These are phyloP conservation scores for Bombardia bombarda DNA, from an alignment of 495 filamentous ascomycete genomes.

Conservation along the genomic window DNA sequence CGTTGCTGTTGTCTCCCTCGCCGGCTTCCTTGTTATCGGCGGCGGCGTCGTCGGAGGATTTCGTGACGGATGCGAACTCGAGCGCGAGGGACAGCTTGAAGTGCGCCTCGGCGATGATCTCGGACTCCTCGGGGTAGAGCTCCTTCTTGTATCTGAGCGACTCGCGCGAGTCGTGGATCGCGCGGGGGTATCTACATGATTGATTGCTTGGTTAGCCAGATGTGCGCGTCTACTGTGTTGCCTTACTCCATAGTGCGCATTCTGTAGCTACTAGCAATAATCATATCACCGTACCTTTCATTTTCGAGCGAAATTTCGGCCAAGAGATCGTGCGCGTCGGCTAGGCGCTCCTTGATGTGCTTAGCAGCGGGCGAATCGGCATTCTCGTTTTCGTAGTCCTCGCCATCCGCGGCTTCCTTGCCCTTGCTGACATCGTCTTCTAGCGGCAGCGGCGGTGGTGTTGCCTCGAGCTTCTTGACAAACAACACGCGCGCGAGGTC, in stretches of 20 bases:
- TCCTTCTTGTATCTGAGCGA: conserved; percentile 67
- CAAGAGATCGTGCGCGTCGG: conserved; percentile 85
- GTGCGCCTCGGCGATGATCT: conserved; percentile 83
- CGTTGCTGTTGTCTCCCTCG: conserved; percentile 20
- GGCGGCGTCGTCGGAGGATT: conserved; percentile 43
- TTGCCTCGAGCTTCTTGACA: conserved; percentile 42
- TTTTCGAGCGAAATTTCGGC: conserved; percentile 94
- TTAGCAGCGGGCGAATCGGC: conserved; percentile 39
- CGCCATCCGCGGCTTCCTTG: conserved; percentile 45
- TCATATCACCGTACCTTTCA: conserved; percentile 46
- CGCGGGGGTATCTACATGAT: conserved; percentile 56
- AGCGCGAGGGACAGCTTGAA: conserved; percentile 93
- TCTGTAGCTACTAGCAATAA: conserved; percentile 20
- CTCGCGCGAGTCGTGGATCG: conserved; percentile 69
- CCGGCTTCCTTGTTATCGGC: conserved; percentile 25
- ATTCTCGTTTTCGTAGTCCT: conserved; percentile 42
- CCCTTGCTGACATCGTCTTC: conserved; percentile 41
- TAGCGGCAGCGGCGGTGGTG: conserved; percentile 12
- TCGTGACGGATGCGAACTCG: conserved; percentile 81
- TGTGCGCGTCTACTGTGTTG: too few species aligned
- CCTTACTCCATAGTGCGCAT: too few species aligned
- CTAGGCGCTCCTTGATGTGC: conserved; percentile 72
- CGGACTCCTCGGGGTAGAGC: conserved; percentile 70
- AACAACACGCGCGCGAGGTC: conserved; percentile 84
- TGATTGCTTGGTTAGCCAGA: conserved; percentile 5